Percentiles rank a stretch among this genome's conserved stretches.
These are phyloP conservation scores for Perilla frutescens DNA, from an alignment of 257 asterid species.

Conservation along the genomic window DNA sequence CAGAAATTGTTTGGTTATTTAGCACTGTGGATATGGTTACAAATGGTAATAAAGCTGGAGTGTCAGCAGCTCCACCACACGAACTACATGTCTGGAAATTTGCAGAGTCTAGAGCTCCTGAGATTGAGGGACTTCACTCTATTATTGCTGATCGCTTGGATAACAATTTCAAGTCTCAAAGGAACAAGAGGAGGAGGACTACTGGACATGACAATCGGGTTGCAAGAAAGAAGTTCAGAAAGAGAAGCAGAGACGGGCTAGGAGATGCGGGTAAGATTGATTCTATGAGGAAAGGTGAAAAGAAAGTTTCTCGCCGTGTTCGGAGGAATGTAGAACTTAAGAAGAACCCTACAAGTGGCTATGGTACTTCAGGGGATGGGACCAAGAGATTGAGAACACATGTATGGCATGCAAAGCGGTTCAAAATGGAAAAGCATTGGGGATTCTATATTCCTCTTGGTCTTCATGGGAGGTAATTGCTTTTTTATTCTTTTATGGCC, in stretches of 20 bases:
- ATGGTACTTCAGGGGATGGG: slow-evolving; percentile 80
- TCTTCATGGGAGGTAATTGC: slow-evolving; percentile 74
- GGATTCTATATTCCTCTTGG: slow-evolving; percentile 85
- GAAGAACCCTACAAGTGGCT: slow-evolving; percentile 63
- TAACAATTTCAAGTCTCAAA: slow-evolving; percentile 64
- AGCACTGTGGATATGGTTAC: slow-evolving; percentile 42
- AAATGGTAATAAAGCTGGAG: slow-evolving; percentile 46
- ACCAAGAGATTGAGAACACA: slow-evolving; percentile 87
- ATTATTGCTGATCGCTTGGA: slow-evolving; percentile 59
- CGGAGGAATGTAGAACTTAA: slow-evolving; percentile 74
- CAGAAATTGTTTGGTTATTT: slow-evolving; percentile 26
- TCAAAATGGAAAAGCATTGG: slow-evolving; percentile 78
- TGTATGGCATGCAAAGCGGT: slow-evolving; percentile 95
- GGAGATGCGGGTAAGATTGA: slow-evolving; percentile 31
- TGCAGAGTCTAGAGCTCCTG: slow-evolving; percentile 79
- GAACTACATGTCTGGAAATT: slow-evolving; percentile 73
- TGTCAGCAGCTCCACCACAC: slow-evolving; percentile 58
- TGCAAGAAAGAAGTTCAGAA: slow-evolving; percentile 51
- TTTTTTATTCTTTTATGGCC: not conserved
- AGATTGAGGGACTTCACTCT: slow-evolving; percentile 71
- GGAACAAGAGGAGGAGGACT: slow-evolving; percentile 88
- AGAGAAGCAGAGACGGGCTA: slow-evolving; percentile 45
- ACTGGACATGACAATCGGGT: slow-evolving; percentile 69
- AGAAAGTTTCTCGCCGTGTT: slow-evolving; percentile 59
- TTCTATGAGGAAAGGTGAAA: slow-evolving; percentile 41